Conservation (phyloP, 805 yeast species). For the Saccharomycopsis fodiens region DNA sequence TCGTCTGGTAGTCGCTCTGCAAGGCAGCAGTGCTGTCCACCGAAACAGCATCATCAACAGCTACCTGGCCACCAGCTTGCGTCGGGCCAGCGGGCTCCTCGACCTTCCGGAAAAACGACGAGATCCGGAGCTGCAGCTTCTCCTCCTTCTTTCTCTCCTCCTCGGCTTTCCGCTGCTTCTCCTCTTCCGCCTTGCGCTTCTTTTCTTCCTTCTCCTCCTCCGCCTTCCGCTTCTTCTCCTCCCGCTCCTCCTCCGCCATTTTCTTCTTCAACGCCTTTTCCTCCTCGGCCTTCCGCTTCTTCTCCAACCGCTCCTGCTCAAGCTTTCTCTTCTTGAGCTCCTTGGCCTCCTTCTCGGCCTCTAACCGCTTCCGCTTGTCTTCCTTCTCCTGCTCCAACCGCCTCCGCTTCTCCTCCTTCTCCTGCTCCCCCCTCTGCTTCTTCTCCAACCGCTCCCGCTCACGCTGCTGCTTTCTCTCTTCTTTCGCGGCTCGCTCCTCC, state of each 20-base stretch:
- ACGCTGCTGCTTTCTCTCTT: not conserved
- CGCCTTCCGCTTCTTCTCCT: constrained; percentile 5
- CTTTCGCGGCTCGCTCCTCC: not conserved
- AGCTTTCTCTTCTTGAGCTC: constrained; percentile 5
- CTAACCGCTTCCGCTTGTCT: not conserved
- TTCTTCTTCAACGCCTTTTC: constrained; percentile 5
- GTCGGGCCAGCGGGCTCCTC: not conserved
- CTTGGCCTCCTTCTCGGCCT: constrained; percentile 1
- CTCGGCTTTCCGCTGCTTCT: constrained; percentile 2
- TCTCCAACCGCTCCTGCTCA: constrained; percentile 7
- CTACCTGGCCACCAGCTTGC: not conserved
- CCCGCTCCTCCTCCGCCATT: constrained; percentile 9
- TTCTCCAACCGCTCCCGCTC: not conserved
- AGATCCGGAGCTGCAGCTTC: not conserved
- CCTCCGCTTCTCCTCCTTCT: not conserved
- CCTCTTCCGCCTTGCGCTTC: constrained; percentile 13
- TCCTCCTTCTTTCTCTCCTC: constrained; percentile 6
- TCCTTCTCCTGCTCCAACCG: constrained; percentile 1
- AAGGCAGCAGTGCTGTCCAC: not conserved
- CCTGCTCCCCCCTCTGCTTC: not conserved
- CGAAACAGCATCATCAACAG: not conserved
- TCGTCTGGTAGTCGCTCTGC: constrained; percentile 12
- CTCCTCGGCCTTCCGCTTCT: constrained; percentile 4
- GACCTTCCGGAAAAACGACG: constrained; percentile 14
- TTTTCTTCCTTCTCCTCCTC: constrained; percentile 13